Base-by-base conservation (phyloP, 768 basidiomycete species). In the Russula virescens region DNA sequence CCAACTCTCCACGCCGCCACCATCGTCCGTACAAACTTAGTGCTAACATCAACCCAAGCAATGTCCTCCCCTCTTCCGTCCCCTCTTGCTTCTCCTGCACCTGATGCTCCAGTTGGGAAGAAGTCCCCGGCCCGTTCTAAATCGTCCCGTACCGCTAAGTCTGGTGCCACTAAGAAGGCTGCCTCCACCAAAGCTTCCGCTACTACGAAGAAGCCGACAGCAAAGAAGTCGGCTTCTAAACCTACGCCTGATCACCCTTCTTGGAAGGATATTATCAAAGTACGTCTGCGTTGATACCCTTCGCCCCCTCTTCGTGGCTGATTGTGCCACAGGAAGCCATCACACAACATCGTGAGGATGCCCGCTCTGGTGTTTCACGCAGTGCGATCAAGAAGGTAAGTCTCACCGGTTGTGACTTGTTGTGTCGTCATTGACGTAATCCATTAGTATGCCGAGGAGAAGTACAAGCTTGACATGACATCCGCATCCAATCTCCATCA, bases 321-420 rank as follows among this genome's bases (percentile, higher is more conserved):
- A 51, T 34, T 53, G 48, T 52, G 26, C 47, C 45, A 55, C 64
- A 92, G 90, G 89, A 91, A 74, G 89, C 87, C 70, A 88, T 94
- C 72, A 70, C 75, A 59, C 78, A 75, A 38, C 77, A 86, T 71
- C 83, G 82, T 67, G 85, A 86, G 46, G 87, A 89, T 42, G 77
- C 79, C 28, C 84, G 88, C 51, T 68, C 76, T 58, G 91, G 91
- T 63, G 91, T 91, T 43, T 93, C 91, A 16, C 81, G 93, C 52
- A 75, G 78, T 23, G 80, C 80, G 8, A 87, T 94, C 75, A 95
- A 94, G 84, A 76, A 76, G 73, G 75, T 70, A 42, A 25, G 70
- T 67, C 34, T 0, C 8, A 11, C 18, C 5, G 11, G 2, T 23
- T 42, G 21, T 21, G 25, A 23, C 21, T n/a, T 25, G 5, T 3